Base-by-base conservation (phyloP, 2,329 filamentous ascomycete genomes). In the Aplosporella prunicola region DNA sequence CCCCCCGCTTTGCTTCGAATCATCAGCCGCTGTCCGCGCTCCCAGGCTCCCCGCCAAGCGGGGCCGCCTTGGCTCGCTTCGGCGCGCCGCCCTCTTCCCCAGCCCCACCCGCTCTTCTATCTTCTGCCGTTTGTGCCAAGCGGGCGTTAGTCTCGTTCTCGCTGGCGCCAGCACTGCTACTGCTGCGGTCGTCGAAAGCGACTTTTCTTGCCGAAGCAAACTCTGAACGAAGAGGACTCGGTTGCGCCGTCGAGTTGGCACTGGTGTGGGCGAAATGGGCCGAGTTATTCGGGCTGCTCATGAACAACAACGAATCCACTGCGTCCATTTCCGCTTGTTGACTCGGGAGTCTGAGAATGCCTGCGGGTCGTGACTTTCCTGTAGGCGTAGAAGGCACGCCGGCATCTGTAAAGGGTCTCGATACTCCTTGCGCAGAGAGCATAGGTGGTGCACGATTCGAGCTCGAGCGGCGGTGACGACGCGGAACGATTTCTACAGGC, bases 301-400 rank as follows among this genome's bases (percentile, higher is more conserved):
- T 82, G 51, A 88, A 87, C 17, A 89, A 66, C 16, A 91, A 61
- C 1, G 82, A 81, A 52, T 88, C 83, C 31, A 89, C 77, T 5
- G 84, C 84, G 50, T 89, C 84, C 51, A 87, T 82, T 52, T 91
- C 84, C 35, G 66, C 68, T 43, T 82, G 74, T 45, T 83, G 79
- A 39, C 78, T 79, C 1, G 79, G 78, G 20, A 80, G 82, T 43
- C 78, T 77, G 4, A 82, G 61, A 11, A 78, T 73, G 6, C 72
- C 67, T 37, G 53, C 45, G 9, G 38, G 41, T 60, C 56, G 34
- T 57, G 61, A 31, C 61, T 61, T 15, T 60, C 59, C 28, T 14
- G 45, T 49, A 18, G 53, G 51, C 20, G 49, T 52, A 45, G 44
- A 54, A 13, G 51, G 50, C 5, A 46, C 40, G 20, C 36, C 45